These are phyloP conservation scores for Hordeum vulgare DNA, from an alignment of 176 grass and related monocot species.

Conservation along the genomic window MorexV3_pseudomolecules_assembly NC_058520.1:256257366-256257865, in stretches of 20 bases:
- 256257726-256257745: constrained; percentile 81
- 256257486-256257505: constrained; percentile 4
- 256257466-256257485: background rate
- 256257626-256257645: constrained; percentile 74
- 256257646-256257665: constrained; percentile 70
- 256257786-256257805: constrained; percentile 86
- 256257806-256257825: constrained; percentile 78
- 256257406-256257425: constrained; percentile 78
- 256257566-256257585: constrained; percentile 72
- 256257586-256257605: constrained; percentile 81
- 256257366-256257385: constrained; percentile 84
- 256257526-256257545: constrained; percentile 78
- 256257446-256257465: background rate
- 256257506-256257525: constrained; percentile 59
- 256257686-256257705: constrained; percentile 66
- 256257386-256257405: constrained; percentile 80
- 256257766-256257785: constrained; percentile 64
- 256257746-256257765: constrained; percentile 64
- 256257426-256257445: constrained; percentile 55
- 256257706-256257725: constrained; percentile 65
- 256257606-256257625: constrained; percentile 63
- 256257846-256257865: constrained; percentile 85
- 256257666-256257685: constrained; percentile 71
- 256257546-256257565: constrained; percentile 79
- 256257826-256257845: constrained; percentile 80